Conservation (phyloP, 1,139 yeast species). For the Hansenula lynferdii region DNA sequence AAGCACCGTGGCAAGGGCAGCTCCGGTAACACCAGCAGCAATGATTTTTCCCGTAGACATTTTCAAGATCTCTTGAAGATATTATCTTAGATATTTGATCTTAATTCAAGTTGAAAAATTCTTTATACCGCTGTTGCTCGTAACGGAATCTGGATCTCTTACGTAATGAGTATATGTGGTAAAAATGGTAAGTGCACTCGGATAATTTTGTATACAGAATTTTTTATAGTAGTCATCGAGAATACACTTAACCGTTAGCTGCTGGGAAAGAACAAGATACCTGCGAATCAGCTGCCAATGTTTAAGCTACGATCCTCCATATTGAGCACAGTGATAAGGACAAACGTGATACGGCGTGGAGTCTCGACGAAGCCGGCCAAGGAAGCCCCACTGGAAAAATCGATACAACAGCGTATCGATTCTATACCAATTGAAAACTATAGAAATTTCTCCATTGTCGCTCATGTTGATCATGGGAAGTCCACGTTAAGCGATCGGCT, state of each 20-base stretch:
- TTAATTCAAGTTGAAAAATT: too few relatives aligned
- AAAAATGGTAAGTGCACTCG: too few relatives aligned
- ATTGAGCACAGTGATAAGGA: too few relatives aligned
- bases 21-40: slow-evolving; percentile 24
- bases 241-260: too few relatives aligned
- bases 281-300: too few relatives aligned
- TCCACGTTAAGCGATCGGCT: slow-evolving; percentile 87
- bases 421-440: slow-evolving; percentile 78
- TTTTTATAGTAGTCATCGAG: too few relatives aligned
- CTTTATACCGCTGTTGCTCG: slow-evolving; percentile 5
- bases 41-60: slow-evolving; percentile 7
- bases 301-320: background rate
- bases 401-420: slow-evolving; percentile 48
- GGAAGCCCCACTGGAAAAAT: slow-evolving; percentile 3
- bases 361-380: background rate
- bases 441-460: slow-evolving; percentile 90
- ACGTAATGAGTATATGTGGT: too few relatives aligned
- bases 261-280: too few relatives aligned
- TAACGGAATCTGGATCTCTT: slow-evolving; percentile 1
- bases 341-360: slow-evolving; percentile 4
- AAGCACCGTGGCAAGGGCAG: slow-evolving; percentile 34
- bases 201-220: too few relatives aligned
- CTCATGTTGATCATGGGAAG: slow-evolving; percentile 97
- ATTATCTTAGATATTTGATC: too few relatives aligned
- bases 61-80: too few relatives aligned